Evolutionary conservation across 169 alveolate species (phyloP).

Genomic region (Miamiensis avidus): DNA sequence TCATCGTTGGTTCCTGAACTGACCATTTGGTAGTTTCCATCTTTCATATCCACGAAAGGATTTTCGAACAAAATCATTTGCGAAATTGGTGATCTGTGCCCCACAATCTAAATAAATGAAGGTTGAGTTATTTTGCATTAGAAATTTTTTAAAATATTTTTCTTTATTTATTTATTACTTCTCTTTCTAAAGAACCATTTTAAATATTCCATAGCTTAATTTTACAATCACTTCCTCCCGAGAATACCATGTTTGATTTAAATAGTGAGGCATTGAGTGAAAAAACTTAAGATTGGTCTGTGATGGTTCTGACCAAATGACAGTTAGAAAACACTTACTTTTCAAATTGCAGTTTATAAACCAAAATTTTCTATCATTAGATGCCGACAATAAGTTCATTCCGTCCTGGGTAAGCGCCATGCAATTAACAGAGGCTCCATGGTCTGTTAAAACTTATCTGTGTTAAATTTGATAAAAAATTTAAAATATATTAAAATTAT

Average conservation of each 20-base stretch:
- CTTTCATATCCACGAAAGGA: slow-evolving; percentile 5
- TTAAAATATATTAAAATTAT: not conserved
- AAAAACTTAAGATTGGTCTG: slow-evolving; percentile 11
- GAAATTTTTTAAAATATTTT: too few relatives aligned
- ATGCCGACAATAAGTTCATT: slow-evolving; percentile 6
- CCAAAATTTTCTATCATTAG: slow-evolving; percentile 17
- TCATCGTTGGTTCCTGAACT: slow-evolving; percentile 28
- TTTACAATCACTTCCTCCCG: slow-evolving; percentile 25
- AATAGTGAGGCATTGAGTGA: slow-evolving; percentile 13
- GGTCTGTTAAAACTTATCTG: slow-evolving; percentile 4
- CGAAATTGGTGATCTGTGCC: slow-evolving; percentile 13
- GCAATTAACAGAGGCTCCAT: slow-evolving; percentile 9
- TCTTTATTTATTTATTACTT: not conserved
- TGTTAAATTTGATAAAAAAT: slow-evolving; percentile 1
- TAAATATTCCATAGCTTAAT: slow-evolving; percentile 20
- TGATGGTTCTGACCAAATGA: not conserved
- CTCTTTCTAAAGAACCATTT: slow-evolving; percentile 13
- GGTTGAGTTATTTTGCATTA: too few relatives aligned
- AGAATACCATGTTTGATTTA: slow-evolving; percentile 11
- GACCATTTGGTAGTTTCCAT: not conserved
- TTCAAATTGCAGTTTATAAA: slow-evolving; percentile 4
- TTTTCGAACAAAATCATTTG: slow-evolving; percentile 21
- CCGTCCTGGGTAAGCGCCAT: slow-evolving; percentile 5
- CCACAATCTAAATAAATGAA: slow-evolving; percentile 4
- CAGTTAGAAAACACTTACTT: slow-evolving; percentile 3